Base-by-base conservation (phyloP, 2,329 filamentous ascomycete species). In the Biscogniauxia marginata region DNA sequence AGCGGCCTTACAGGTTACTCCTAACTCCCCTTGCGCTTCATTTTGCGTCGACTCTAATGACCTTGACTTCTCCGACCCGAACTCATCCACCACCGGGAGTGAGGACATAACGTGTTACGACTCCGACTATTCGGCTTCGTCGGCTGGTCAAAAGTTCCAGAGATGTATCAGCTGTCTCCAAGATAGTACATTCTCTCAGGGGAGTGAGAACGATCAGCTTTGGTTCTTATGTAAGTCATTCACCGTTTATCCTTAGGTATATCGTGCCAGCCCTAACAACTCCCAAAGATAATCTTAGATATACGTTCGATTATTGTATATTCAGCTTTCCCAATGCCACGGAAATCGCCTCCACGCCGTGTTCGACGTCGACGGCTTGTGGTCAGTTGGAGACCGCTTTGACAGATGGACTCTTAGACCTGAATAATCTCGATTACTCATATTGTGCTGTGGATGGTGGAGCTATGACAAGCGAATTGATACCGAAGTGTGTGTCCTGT, bases 161-260 rank as follows among this genome's bases (percentile, higher is more conserved):
- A 69, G 68, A 13, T 84, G 82, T 64, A 72, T 84, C 67, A 75
- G 69, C 39, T 84, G 82, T 63, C 70, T 84, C 23, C 77, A 84
- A 63, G 75, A 75, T 23, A 84, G 81, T 68, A 74, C 72, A 8
- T 82, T 76, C 57, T 65, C 71, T 2, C 71, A 78, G 34, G 79
- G 75, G 1, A 55, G 56, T 6, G 80, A 84, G 68, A 83, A 70
- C 53, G 82, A 84, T 59, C 79, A 81, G 58, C 72, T 74, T 49
- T 84, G 81, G 81, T 84, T 84, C 58, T 62, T 84, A 46, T 83
- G 81, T 84, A 74, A 71, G 81, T 71, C 19, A 5, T 22, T 46
- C 18, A 19, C 9, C 23, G 3, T 7, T 24, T 19, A 19, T 47
- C 9, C 34, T 46, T n/a, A 45, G 8, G 39, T 19, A 9, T 46